These are phyloP conservation scores for Boletus eberwhitei DNA, from an alignment of 768 basidiomycete species.

Conservation along the genomic window DNA sequence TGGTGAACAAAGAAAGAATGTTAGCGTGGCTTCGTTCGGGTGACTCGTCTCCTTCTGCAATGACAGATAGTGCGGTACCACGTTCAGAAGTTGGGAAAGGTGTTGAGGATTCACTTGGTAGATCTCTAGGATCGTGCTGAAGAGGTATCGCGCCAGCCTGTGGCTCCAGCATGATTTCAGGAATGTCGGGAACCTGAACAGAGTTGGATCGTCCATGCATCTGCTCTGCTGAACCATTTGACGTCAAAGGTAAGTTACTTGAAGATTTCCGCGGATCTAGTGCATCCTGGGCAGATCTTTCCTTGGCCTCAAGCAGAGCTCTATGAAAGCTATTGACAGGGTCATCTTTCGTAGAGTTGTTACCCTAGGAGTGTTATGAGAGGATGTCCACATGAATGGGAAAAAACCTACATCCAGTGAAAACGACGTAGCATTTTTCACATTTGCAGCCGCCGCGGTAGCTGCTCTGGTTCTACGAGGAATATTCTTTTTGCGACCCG, in stretches of 20 bases:
- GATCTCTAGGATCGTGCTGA: neutral
- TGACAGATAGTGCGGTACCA: slow-evolving; percentile 57
- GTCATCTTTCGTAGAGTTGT: slow-evolving; percentile 36
- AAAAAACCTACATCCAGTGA: slow-evolving; percentile 44
- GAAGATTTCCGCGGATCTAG: neutral
- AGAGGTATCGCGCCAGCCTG: neutral
- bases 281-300: slow-evolving; percentile 10
- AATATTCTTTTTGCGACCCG: slow-evolving; percentile 64
- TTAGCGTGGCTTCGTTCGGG: slow-evolving; percentile 36
- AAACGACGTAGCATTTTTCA: slow-evolving; percentile 38
- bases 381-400: neutral
- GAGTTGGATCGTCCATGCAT: neutral
- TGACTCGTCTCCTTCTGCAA: slow-evolving; percentile 68
- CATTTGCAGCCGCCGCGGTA: slow-evolving; percentile 40
- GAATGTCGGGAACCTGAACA: slow-evolving; percentile 4
- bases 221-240: neutral
- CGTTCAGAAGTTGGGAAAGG: slow-evolving; percentile 24
- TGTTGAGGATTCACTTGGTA: neutral
- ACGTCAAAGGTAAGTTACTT: neutral
- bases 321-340: slow-evolving; percentile 48
- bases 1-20: neutral
- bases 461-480: slow-evolving; percentile 49
- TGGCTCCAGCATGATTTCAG: slow-evolving; percentile 1
- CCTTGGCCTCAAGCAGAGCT: slow-evolving; percentile 38
- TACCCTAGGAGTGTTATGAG: slow-evolving; percentile 32